phyloP scores from a whole-genome alignment of 2,329 filamentous ascomycete species.

The Ascochyta clinopodiicola region DNA sequence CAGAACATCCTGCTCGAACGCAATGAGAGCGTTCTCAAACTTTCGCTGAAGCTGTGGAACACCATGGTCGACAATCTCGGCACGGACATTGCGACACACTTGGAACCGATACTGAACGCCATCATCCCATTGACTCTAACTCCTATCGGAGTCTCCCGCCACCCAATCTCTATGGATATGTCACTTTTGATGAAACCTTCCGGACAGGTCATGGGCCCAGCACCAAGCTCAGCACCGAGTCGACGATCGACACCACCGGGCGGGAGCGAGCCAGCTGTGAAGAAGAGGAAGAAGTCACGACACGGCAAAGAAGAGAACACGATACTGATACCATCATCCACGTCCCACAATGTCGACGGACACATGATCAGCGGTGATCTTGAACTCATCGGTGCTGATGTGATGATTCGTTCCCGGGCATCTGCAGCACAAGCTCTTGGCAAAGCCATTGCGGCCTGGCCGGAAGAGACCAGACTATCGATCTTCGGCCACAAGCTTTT shows the following conservation, averaged over 20 bases:
- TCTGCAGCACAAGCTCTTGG: conserved; percentile 86
- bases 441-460: conserved; percentile 78
- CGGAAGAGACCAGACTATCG: conserved; percentile 63
- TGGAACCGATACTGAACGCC: conserved; percentile 77
- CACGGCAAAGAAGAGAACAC: conserved; percentile 66
- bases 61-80: conserved; percentile 75
- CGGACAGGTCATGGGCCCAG: conserved; percentile 76
- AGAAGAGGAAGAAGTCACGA: conserved; percentile 85
- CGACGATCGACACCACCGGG: conserved; percentile 43
- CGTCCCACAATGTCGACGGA: conserved; percentile 86
- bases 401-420: conserved; percentile 87
- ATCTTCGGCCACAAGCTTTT: conserved; percentile 71
- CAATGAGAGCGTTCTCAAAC: conserved; percentile 79
- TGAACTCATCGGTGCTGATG: conserved; percentile 89
- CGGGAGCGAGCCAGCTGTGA: conserved; percentile 64
- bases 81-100: conserved; percentile 72
- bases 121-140: conserved; percentile 85
- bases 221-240: conserved; percentile 36
- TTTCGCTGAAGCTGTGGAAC: conserved; percentile 87
- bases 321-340: conserved; percentile 64
- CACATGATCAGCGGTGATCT: conserved; percentile 98
- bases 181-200: conserved; percentile 92
- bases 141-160: conserved; percentile 88
- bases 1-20: conserved; percentile 95
- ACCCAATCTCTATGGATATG: conserved; percentile 91